Conservation (phyloP, 2,329 filamentous ascomycete genomes). For the Aspergillus piperis region DNA sequence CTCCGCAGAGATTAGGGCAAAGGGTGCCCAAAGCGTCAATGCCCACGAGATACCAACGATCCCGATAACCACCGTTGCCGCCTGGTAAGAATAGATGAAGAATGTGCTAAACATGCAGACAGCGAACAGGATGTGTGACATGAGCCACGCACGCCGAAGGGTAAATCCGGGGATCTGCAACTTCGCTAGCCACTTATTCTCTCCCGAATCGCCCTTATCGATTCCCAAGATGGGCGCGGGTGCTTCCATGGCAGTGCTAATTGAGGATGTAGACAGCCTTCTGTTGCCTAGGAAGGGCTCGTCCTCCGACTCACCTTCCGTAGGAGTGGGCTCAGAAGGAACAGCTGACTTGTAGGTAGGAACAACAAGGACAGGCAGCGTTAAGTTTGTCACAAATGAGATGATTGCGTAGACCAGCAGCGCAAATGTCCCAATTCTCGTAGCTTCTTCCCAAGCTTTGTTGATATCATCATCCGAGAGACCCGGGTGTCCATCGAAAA, state of each 20-base stretch:
- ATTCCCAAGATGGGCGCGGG: slow-evolving; percentile 25
- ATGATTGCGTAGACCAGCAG: slow-evolving; percentile 85
- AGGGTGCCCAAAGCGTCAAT: slow-evolving; percentile 89
- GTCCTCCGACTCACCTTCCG: slow-evolving; percentile 19
- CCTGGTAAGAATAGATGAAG: slow-evolving; percentile 69
- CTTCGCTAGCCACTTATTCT: slow-evolving; percentile 53
- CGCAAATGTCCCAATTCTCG: slow-evolving; percentile 83
- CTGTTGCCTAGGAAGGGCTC: slow-evolving; percentile 21
- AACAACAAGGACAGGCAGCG: slow-evolving; percentile 82
- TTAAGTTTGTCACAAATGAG: slow-evolving; percentile 76
- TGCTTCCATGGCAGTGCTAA: slow-evolving; percentile 35
- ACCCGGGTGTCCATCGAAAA: slow-evolving; percentile 73
- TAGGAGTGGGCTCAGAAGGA: slow-evolving; percentile 7
- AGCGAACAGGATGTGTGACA: slow-evolving; percentile 82
- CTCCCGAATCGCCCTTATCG: slow-evolving; percentile 13
- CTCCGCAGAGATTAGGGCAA: slow-evolving; percentile 90
- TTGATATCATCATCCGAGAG: slow-evolving; percentile 77
- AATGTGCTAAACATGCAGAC: slow-evolving; percentile 80
- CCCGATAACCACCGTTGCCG: slow-evolving; percentile 75
- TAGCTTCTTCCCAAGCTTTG: slow-evolving; percentile 77
- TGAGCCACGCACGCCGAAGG: slow-evolving; percentile 82
- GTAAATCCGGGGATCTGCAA: slow-evolving; percentile 81
- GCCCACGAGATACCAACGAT: slow-evolving; percentile 90
- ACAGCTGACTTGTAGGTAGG: slow-evolving; percentile 64
- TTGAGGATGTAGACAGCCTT: slow-evolving; percentile 34